These are phyloP conservation scores for Tulasnella sp. DNA, from an alignment of 768 basidiomycete species.

Conservation along the genomic window DNA sequence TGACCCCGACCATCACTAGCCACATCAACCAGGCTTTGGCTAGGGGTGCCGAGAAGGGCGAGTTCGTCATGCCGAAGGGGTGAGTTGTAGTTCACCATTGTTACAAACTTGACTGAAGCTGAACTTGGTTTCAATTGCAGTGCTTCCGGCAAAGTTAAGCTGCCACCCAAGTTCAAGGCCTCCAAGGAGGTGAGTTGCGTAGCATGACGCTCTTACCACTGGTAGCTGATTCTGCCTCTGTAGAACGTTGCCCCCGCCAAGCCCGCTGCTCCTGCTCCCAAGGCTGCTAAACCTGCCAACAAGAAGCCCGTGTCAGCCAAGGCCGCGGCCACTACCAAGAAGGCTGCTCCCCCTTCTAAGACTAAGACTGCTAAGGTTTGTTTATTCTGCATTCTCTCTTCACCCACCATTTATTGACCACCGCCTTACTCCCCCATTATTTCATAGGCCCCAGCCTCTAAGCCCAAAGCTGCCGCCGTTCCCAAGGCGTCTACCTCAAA, in stretches of 20 bases:
- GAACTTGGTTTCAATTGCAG: conserved; percentile 18
- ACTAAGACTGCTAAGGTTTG: conserved; percentile 21
- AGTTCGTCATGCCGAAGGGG: conserved; percentile 85
- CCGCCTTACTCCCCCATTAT: not conserved
- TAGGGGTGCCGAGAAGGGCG: conserved; percentile 68
- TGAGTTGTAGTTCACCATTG: conserved; percentile 29
- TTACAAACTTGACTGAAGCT: not conserved
- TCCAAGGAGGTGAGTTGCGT: conserved; percentile 50
- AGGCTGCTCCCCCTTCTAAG: conserved; percentile 21
- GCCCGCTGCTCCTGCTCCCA: conserved; percentile 23
- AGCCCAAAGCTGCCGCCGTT: not conserved
- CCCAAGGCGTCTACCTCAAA: not conserved
- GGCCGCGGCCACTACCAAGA: conserved; percentile 22
- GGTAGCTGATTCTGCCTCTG: conserved; percentile 16
- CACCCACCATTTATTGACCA: not conserved
- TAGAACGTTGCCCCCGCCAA: conserved; percentile 37
- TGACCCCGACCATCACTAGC: conserved; percentile 58
- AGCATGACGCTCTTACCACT: not conserved
- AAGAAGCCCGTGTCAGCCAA: conserved; percentile 28
- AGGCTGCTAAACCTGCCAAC: conserved; percentile 30
- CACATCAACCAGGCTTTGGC: conserved; percentile 74
- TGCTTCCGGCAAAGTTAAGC: conserved; percentile 63
- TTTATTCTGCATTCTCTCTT: not conserved
- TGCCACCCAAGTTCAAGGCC: conserved; percentile 45
- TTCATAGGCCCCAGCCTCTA: not conserved